Evolutionary conservation across 2,329 filamentous ascomycete genomes (phyloP), one percentile per base, ranked within the genome.

Genomic region (Ophiosphaerella narmari): DNA sequence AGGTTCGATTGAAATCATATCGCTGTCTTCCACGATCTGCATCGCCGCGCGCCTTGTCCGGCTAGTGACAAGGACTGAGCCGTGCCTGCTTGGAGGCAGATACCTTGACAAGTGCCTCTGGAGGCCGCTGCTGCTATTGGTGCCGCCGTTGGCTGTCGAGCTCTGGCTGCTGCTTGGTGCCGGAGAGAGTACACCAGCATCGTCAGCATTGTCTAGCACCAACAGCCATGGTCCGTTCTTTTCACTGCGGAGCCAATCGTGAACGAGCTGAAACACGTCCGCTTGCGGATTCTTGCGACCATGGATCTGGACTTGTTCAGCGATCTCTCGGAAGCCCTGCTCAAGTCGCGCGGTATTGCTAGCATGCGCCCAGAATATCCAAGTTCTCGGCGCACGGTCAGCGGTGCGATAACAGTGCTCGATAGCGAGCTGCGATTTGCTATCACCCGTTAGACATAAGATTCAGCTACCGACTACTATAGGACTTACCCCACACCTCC

Each of bases 1-100:
- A 6, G 63, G 60, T 44, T 57, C 5, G 5, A 67, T 39, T 9
- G 39, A 11, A 24, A 66, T 37, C 26, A 68, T 36, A 26, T 61
- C 35, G 12, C 16, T 5, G 18, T 40, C 12, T 21, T 50, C 50
- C 13, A 50, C 13, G 86, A 69, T 1, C 70, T 18, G 24, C 63
- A 1, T 37, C 21, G 37, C 37, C 18, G 18, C 18, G 18, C 18
- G 18, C 18, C 18, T 18, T 18, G 18, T 18, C 18, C 18, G 18
- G 18, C 18, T 18, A 18, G 18, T 18, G 8, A 39, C 21, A 39
- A 14, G 21, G 21, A 39, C 37, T 14, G 23, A 18, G n/a, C 29
- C 14, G 13, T 43, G 86, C 66, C 12, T 39, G n/a, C 21, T 39
- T 23, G 37, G 37, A 21, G 37, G 37, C 6, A 39, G 21, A 37